A percentile compares a stretch with the other conserved stretches of the same genome.
These are phyloP conservation scores for Myrmaecium sp. DNA, from an alignment of 2,329 filamentous ascomycete genomes.

Conservation along the genomic window DNA sequence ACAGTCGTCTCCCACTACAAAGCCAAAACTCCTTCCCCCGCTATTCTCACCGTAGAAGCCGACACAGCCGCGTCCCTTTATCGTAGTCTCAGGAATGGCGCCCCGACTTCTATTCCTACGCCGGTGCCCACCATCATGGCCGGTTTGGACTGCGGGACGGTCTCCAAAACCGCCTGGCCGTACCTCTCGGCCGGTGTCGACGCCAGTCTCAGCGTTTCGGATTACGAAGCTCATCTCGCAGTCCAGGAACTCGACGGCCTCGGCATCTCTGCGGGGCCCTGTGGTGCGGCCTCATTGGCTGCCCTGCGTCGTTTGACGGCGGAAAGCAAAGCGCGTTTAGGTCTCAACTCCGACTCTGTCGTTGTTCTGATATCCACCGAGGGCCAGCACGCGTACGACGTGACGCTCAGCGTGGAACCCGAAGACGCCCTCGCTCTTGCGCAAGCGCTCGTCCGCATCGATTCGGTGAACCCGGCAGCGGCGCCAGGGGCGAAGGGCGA, in stretches of 20 bases:
- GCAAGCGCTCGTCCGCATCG: slow-evolving; percentile 29
- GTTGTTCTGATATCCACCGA: slow-evolving; percentile 49
- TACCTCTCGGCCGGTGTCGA: slow-evolving; percentile 37
- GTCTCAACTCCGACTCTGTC: slow-evolving; percentile 28
- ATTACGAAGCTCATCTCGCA: slow-evolving; percentile 40
- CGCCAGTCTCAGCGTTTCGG: slow-evolving; percentile 39
- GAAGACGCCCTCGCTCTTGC: slow-evolving; percentile 28
- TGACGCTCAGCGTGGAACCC: slow-evolving; percentile 16
- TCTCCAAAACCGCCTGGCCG: slow-evolving; percentile 46
- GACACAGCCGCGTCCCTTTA: slow-evolving; percentile 41
- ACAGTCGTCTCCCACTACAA: slow-evolving; percentile 48
- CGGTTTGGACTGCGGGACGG: slow-evolving; percentile 50
- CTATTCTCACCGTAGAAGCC: slow-evolving; percentile 47
- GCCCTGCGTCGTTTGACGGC: slow-evolving; percentile 31
- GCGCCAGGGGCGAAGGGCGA: slow-evolving; percentile 30
- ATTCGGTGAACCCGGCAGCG: slow-evolving; percentile 32
- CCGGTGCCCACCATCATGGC: slow-evolving; percentile 48
- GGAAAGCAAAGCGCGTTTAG: slow-evolving; percentile 9
- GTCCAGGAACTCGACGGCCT: slow-evolving; percentile 31
- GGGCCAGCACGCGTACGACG: slow-evolving; percentile 35
- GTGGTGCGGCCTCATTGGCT: slow-evolving; percentile 36
- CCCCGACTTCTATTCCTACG: no score
- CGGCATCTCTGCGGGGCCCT: slow-evolving; percentile 37
- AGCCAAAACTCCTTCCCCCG: slow-evolving; percentile 11
- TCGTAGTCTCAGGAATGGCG: slow-evolving; percentile 29